Conservation (phyloP, 768 basidiomycete species). For the Mycena maculata region DNA sequence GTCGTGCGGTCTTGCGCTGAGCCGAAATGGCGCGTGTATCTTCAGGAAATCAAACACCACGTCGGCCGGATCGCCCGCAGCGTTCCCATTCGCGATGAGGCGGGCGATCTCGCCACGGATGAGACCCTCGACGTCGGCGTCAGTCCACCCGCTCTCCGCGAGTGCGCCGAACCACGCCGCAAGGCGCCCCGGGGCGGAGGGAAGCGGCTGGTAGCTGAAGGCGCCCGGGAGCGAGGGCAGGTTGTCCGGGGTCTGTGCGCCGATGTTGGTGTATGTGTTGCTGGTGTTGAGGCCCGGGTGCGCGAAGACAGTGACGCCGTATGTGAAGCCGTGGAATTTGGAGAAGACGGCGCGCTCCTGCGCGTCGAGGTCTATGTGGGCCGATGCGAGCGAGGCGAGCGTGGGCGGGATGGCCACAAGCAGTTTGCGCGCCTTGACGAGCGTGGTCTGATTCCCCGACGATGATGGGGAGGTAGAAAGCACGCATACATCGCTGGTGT, state of each 20-base stretch:
- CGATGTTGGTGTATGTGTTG: too few species aligned
- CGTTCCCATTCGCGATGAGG: constrained; percentile 9
- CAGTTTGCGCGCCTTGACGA: constrained; percentile 15
- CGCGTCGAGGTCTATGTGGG: constrained; percentile 12
- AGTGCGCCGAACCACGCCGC: constrained; percentile 4
- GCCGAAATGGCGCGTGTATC: constrained; percentile 13
- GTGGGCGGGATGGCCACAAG: constrained; percentile 18
- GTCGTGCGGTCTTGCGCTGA: background rate
- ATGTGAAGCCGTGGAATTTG: constrained; percentile 5
- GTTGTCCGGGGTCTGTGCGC: too few species aligned
- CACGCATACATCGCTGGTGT: constrained; percentile 1
- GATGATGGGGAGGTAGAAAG: constrained; percentile 4
- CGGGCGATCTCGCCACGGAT: background rate
- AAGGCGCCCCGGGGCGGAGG: background rate
- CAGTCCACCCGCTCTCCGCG: background rate
- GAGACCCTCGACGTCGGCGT: background rate
- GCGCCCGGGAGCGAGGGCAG: constrained; percentile 8
- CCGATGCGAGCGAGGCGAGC: constrained; percentile 4
- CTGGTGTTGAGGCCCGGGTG: constrained; percentile 10
- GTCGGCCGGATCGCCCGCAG: background rate
- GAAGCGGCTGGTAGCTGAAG: background rate
- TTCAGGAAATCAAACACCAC: constrained; percentile 19
- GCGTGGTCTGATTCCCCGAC: background rate
- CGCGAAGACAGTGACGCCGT: constrained; percentile 10
- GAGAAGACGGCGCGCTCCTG: constrained; percentile 4